Conservation (phyloP, 2,329 filamentous ascomycete genomes). For the Fusarium gaditjirri region DNA sequence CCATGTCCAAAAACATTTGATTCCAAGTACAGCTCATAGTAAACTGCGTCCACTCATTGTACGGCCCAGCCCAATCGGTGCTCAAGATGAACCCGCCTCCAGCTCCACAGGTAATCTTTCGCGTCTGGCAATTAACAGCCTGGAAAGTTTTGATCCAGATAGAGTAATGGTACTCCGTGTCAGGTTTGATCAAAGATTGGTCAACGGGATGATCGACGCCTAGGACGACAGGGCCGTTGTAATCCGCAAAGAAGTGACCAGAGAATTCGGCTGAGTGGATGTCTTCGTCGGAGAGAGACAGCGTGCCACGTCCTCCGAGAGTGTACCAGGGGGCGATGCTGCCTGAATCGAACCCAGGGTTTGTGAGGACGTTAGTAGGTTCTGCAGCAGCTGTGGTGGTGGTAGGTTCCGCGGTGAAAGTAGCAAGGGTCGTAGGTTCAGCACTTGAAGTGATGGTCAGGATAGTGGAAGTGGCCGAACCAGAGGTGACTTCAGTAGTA, state of each 20-base stretch:
- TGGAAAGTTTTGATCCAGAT: not conserved
- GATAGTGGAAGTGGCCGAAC: not conserved
- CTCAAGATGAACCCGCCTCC: rapidly evolving
- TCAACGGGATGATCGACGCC: not conserved
- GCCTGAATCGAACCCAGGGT: not conserved
- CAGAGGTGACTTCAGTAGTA: not conserved
- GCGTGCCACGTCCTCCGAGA: not conserved
- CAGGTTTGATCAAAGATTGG: rapidly evolving
- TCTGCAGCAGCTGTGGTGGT: not conserved
- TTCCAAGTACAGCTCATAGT: not conserved
- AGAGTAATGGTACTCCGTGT: not conserved
- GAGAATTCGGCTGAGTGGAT: not conserved
- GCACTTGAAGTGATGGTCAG: not conserved
- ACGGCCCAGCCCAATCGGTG: not conserved
- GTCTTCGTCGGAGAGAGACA: not conserved
- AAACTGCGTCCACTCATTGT: not conserved
- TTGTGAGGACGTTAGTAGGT: not conserved
- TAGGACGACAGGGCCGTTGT: not conserved
- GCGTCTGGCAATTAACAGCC: not conserved
- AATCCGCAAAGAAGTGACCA: not conserved
- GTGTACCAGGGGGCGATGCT: not conserved
- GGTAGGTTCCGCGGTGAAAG: not conserved
- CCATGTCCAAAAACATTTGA: rapidly evolving
- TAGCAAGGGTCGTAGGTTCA: not conserved
- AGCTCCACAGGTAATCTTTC: not conserved